Conservation (phyloP, 2,329 filamentous ascomycete species). For the Fusarium beomiforme region DNA sequence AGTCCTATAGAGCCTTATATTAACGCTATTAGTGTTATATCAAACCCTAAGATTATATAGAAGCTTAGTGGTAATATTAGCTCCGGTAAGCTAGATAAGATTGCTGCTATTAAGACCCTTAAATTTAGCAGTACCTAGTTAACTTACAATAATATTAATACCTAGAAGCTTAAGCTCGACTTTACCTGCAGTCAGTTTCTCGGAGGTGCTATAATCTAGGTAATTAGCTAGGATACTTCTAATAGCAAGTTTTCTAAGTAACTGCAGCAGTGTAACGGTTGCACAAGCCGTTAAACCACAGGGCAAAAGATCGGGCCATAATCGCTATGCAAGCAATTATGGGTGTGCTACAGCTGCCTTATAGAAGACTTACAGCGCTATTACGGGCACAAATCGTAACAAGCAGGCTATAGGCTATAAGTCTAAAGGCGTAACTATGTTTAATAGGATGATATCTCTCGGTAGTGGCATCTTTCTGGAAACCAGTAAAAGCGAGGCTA, state of each 20-base stretch:
- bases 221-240: conserved; percentile 8
- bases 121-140: not conserved
- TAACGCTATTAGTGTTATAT: not conserved
- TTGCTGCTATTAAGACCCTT: not conserved
- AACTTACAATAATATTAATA: conserved; percentile 9
- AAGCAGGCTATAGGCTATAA: not conserved
- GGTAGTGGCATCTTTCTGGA: not conserved
- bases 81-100: not conserved
- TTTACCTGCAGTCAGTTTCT: conserved; percentile 13
- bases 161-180: conserved; percentile 7
- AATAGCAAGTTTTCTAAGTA: conserved; percentile 4
- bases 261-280: too few species aligned
- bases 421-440: not conserved
- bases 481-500: not conserved
- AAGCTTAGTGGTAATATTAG: not conserved
- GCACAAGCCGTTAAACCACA: too few species aligned
- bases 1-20: not conserved
- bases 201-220: conserved; percentile 19
- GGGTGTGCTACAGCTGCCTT: too few species aligned
- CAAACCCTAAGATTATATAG: not conserved
- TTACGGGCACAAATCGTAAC: too few species aligned
- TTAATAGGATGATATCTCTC: not conserved
- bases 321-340: too few species aligned
- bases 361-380: too few species aligned
- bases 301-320: too few species aligned